Evolutionary conservation across 1,139 yeast species (phyloP), one percentile per base, ranked within the genome.

Genomic region (Zygosaccharomyces sapae): DNA sequence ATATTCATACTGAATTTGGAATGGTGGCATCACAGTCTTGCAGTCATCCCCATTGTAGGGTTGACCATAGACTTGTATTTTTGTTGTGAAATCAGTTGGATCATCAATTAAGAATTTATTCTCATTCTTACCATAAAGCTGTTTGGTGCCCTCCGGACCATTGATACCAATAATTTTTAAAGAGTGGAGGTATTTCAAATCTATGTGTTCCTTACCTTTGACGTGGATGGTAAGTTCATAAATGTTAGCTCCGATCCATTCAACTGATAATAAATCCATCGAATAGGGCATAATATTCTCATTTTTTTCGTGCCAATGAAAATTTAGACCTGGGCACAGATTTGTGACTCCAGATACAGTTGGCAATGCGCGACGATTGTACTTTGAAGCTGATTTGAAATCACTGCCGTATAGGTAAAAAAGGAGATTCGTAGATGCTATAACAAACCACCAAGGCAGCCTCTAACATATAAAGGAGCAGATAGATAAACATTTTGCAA

Each of bases 1-100:
- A 56, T 65, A 63, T 42, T 66, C 70, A 46, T 55, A 65, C 46
- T 66, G 68, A 48, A 66, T 57, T 48, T 62, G 64, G 50, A 61
- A 61, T 12, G 52, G 44, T 9, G 59, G 56, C 49, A 61, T 53
- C 47, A 65, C 55, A 13, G 53, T 48, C 9, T 38, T 13, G 13
- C 56, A 53, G 5, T 33, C 24, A 36, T 50, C 44, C 2, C 46
- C 41, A 25, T 48, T 51, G 8, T 41, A 41, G 4, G 25, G 30
- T 12, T 53, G 47, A 37, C 61, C 63, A 19, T 55, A 43, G 7
- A 65, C 58, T 12, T 56, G 51, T 43, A 62, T 55, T 4, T 58
- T 54, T 2, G 63, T 57, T 7, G 54, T 51, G 61, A 61, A 67
- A 25, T 61, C 57, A 29, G 61, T 53, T 34, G 69, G 62, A 37